phyloP scores from a whole-genome alignment of 768 basidiomycete species.

The Mycena haematopus region DNA sequence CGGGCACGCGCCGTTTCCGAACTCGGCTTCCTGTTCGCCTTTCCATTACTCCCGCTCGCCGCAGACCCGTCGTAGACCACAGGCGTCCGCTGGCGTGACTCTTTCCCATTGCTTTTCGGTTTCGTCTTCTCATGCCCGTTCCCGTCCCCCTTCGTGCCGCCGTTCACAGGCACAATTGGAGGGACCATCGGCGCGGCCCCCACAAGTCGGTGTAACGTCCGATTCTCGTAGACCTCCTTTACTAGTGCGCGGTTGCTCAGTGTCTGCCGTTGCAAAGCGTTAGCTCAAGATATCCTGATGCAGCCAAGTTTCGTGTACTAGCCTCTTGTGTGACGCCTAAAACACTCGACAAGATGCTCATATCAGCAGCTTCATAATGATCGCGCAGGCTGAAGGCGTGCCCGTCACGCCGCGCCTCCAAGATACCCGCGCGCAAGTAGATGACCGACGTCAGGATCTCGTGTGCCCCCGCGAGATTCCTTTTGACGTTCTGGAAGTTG shows the following conservation, averaged over 20 bases:
- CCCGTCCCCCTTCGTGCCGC: constrained; percentile 19
- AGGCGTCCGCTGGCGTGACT: constrained; percentile 15
- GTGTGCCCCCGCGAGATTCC: constrained; percentile 83
- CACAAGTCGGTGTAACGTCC: constrained; percentile 64
- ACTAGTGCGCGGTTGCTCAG: constrained; percentile 76
- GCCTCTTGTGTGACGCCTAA: constrained; percentile 89
- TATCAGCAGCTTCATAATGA: constrained; percentile 58
- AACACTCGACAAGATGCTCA: constrained; percentile 81
- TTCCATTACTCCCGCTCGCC: constrained; percentile 16
- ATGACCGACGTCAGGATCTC: constrained; percentile 79
- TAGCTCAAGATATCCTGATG: not conserved
- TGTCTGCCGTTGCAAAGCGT: constrained; percentile 50
- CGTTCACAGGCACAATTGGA: constrained; percentile 22
- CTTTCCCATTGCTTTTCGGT: constrained; percentile 17
- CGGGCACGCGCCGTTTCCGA: constrained; percentile 21
- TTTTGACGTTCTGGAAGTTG: constrained; percentile 80
- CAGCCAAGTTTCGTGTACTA: constrained; percentile 27
- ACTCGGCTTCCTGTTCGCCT: constrained; percentile 12
- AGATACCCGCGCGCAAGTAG: constrained; percentile 66
- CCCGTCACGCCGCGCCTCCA: constrained; percentile 61
- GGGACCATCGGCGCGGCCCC: constrained; percentile 44
- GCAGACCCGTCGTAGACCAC: constrained; percentile 10
- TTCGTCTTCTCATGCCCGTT: constrained; percentile 2
- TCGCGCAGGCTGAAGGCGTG: constrained; percentile 51
- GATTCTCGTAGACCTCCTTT: constrained; percentile 68